Percentiles rank a stretch among this genome's conserved stretches.
Evolutionary conservation across 805 yeast species (phyloP).

Genomic region (Isabelozyma pseudorhagii): DNA sequence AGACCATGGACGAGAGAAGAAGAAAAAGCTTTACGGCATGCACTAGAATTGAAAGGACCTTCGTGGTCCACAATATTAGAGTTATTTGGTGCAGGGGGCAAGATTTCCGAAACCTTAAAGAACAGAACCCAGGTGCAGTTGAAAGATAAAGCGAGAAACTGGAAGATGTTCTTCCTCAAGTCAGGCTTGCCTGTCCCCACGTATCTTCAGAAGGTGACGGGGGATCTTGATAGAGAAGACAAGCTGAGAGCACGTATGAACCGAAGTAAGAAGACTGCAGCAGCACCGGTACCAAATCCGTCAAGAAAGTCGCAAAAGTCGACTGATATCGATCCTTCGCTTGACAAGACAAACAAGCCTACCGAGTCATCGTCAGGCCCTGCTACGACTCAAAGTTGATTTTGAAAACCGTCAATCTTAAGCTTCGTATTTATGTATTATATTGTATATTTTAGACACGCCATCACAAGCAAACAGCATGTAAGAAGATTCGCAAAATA

Average conservation of each 20-base stretch:
- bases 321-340: not conserved
- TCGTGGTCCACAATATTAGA: constrained; percentile 91
- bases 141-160: constrained; percentile 94
- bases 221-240: constrained; percentile 64
- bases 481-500: not conserved
- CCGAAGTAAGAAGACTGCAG: constrained; percentile 34
- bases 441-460: not conserved
- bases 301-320: constrained; percentile 2
- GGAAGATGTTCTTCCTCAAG: constrained; percentile 85
- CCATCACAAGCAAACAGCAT: not conserved
- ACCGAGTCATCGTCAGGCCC: not conserved
- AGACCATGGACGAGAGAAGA: constrained; percentile 87
- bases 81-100: constrained; percentile 92
- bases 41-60: constrained; percentile 82
- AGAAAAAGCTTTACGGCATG: constrained; percentile 78
- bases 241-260: constrained; percentile 29
- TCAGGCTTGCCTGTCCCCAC: constrained; percentile 75
- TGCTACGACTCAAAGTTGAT: too few species aligned
- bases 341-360: not conserved
- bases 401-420: too few species aligned
- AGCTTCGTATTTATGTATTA: not conserved
- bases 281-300: constrained; percentile 36
- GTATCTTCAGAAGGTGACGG: constrained; percentile 81
- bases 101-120: constrained; percentile 75
- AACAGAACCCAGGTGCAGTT: constrained; percentile 88